Evolutionary conservation across 345 rosid genomes (phyloP).

Genomic region (Aquilaria yunnanensis): DNA sequence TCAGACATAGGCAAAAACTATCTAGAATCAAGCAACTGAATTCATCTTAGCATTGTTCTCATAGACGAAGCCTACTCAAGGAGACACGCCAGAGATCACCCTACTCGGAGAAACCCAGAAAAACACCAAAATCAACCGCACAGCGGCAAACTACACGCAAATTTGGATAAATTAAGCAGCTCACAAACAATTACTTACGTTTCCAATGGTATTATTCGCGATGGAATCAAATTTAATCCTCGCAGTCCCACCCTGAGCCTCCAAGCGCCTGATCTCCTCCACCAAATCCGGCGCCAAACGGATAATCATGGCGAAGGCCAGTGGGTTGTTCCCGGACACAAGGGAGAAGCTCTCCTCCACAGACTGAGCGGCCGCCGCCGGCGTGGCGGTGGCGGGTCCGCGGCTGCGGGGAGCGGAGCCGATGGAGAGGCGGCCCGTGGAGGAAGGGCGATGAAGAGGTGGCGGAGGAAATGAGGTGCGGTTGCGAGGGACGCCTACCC

Average conservation of each 20-base stretch:
- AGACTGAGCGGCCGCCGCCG: constrained; percentile 13
- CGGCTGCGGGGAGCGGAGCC: constrained; percentile 33
- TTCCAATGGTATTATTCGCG: constrained; percentile 53
- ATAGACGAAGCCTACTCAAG: no score
- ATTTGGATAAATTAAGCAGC: not conserved
- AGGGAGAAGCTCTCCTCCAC: constrained; percentile 72
- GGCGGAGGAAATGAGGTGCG: constrained; percentile 46
- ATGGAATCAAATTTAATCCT: constrained; percentile 84
- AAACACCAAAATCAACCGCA: constrained; percentile 6
- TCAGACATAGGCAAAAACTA: no score
- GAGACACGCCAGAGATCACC: no score
- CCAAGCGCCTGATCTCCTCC: constrained; percentile 78
- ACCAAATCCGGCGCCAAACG: constrained; percentile 78
- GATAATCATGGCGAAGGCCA: constrained; percentile 73
- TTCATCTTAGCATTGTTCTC: no score
- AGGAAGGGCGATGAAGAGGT: constrained; percentile 28
- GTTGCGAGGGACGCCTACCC: constrained; percentile 31
- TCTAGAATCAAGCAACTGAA: no score
- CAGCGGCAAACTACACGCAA: constrained; percentile 6
- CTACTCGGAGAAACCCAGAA: not conserved
- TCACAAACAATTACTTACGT: constrained; percentile 47
- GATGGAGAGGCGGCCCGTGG: constrained; percentile 30
- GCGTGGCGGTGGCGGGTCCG: constrained; percentile 15
- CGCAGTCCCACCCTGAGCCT: constrained; percentile 65
- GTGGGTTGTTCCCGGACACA: constrained; percentile 51